Evolutionary conservation across 192 early-diverging fungal species (phyloP), one percentile per base, ranked within the genome.

Genomic region (Coemansia sp.): DNA sequence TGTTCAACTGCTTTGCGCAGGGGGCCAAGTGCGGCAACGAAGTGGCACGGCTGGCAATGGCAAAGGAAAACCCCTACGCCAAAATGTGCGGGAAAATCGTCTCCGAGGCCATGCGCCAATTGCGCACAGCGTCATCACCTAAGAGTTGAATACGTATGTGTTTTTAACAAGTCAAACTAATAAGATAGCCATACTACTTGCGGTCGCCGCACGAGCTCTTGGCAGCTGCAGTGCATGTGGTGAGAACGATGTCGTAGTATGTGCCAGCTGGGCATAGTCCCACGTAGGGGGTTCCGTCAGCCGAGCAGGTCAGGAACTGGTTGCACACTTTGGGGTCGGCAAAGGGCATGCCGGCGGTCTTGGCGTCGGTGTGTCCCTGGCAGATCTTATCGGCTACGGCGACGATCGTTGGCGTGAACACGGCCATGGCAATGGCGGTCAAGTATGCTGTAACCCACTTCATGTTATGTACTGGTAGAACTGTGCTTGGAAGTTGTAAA

Each of bases 41-140:
- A 58, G 43, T 88, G 4, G 86, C 89, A 4, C 79, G 78, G 31
- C 66, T 73, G 33, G 81, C 79, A 0, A 84, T 70, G 18, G 68
- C 87, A 20, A 76, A 83, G 62, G 85, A 88, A 64, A 91, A 91
- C 65, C 89, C 88, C 1, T 91, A 91, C 66, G 88, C 88, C 14
- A 89, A 89, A 61, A 83, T 91, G 35, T 87, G 88, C 56, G 86
- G 84, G 20, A 73, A 75, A 25, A 87, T 88, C 39, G 84, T 89
- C 13, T 59, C 71, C 4, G 85, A 89, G 59, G 75, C 81, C 2
- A 87, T 88, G 85, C 61, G 62, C 1, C 82, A 84, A 55, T 59
- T 87, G 18, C 70, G 66, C 67, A 61, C 56, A 7, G 11, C 28
- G 42, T 50, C 20, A 31, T 67, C 56, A 18, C 56, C 56, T 9